phyloP scores from a whole-genome alignment of 345 rosid species.

The Streptanthus diversifolius region DNA sequence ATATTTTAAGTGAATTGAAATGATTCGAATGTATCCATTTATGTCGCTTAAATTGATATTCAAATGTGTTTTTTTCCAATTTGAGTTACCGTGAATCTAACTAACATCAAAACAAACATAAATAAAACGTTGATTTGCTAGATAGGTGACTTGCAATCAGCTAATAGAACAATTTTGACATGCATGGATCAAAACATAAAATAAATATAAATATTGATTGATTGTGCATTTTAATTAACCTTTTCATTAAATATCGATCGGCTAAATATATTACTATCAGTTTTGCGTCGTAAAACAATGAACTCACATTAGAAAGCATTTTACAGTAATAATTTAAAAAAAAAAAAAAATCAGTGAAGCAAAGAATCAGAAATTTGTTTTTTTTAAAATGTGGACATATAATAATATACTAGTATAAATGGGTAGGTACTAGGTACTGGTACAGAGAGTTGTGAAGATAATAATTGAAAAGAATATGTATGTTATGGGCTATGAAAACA shows the following conservation, averaged over 20 bases:
- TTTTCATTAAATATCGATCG: not conserved
- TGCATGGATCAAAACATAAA: not conserved
- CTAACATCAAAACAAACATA: not conserved
- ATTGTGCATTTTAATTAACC: not conserved
- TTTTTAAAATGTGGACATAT: not conserved
- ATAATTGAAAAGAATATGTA: slow-evolving; percentile 23
- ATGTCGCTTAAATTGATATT: not conserved
- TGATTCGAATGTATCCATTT: not conserved
- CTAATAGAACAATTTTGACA: not conserved
- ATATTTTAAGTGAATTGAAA: not conserved
- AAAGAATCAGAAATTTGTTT: not conserved
- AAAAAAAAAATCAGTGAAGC: not conserved
- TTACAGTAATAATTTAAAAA: not conserved
- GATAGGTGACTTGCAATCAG: not conserved
- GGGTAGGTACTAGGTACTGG: slow-evolving; percentile 31
- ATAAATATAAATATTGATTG: not conserved
- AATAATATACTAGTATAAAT: not conserved
- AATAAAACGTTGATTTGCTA: not conserved
- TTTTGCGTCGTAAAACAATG: not conserved
- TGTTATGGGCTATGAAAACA: slow-evolving; percentile 18
- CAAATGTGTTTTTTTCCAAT: not conserved
- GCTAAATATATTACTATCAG: not conserved
- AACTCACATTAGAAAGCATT: not conserved
- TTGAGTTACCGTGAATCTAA: not conserved
- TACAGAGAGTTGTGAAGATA: not conserved